Conservation (phyloP, 108 stramenopile genomes). For the Cylindrotheca fusiformis region DNA sequence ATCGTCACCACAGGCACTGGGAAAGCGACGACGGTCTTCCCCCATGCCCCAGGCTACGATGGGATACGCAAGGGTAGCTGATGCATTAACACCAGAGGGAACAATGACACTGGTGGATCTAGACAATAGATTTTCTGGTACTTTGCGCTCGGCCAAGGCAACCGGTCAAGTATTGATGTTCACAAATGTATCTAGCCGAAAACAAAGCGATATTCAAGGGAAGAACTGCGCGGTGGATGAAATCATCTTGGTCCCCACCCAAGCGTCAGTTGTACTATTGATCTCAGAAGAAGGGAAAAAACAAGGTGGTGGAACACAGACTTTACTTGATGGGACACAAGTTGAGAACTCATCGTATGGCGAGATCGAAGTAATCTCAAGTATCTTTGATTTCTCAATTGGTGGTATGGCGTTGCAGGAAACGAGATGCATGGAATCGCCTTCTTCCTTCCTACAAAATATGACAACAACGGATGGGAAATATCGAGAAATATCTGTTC, state of each 20-base stretch:
- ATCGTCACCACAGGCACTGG: neutral
- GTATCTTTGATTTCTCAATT: neutral
- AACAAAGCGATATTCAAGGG: constrained; percentile 17
- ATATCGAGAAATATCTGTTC: neutral
- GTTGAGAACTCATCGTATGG: no score
- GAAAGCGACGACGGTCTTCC: neutral
- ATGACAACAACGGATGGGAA: neutral
- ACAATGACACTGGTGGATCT: constrained; percentile 26
- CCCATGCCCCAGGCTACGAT: neutral
- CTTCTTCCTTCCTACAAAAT: neutral
- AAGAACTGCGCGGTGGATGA: constrained; percentile 2
- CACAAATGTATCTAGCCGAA: constrained; percentile 17
- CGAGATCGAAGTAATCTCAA: no score
- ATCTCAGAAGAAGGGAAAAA: no score
- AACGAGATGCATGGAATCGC: neutral
- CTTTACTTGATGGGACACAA: no score
- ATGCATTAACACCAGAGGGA: constrained; percentile 3
- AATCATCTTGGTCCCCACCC: constrained; percentile 18
- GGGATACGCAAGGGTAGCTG: constrained; percentile 18
- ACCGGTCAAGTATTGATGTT: constrained; percentile 5
- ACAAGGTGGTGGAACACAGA: no score
- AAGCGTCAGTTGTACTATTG: neutral
- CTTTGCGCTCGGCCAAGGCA: constrained; percentile 2
- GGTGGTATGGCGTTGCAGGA: neutral
- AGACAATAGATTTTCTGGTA: constrained; percentile 6